Conservation (phyloP, 1,139 yeast genomes). For the Candida anutae region DNA sequence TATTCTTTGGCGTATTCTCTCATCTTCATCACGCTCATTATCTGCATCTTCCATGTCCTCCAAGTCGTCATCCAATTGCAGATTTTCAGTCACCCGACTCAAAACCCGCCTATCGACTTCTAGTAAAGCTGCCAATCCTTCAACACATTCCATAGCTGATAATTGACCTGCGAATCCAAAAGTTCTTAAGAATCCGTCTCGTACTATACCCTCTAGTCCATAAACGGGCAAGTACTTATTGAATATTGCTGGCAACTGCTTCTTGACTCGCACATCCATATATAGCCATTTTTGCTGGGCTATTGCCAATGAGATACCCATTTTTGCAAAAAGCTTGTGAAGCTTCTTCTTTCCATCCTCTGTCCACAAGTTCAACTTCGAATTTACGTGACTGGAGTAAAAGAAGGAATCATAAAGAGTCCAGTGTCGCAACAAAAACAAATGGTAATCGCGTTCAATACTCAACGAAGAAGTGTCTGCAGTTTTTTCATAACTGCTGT, state of each 20-base stretch:
- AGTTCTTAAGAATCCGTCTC: constrained; percentile 80
- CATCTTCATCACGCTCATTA: constrained; percentile 23
- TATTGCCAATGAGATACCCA: constrained; percentile 87
- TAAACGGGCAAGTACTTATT: constrained; percentile 63
- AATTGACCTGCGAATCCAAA: constrained; percentile 84
- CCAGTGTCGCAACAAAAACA: constrained; percentile 88
- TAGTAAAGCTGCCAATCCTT: constrained; percentile 74
- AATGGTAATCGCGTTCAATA: constrained; percentile 76
- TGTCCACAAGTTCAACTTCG: constrained; percentile 82
- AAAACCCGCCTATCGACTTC: constrained; percentile 50
- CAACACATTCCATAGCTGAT: constrained; percentile 91
- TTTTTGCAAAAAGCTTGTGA: constrained; percentile 87
- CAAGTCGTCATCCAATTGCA: constrained; percentile 8
- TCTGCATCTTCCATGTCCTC: constrained; percentile 11
- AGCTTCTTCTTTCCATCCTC: constrained; percentile 84
- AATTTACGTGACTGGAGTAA: constrained; percentile 83
- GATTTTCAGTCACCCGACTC: constrained; percentile 5
- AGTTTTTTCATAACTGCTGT: constrained; percentile 25
- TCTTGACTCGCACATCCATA: constrained; percentile 74
- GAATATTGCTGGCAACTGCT: constrained; percentile 63
- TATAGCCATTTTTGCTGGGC: constrained; percentile 93
- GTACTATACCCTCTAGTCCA: constrained; percentile 74
- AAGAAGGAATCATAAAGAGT: constrained; percentile 84
- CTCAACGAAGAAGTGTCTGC: constrained; percentile 61
- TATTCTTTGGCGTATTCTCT: constrained; percentile 35